phyloP scores from a whole-genome alignment of 2,329 filamentous ascomycete genomes.

The Verticillium nonalfalfae region DNA sequence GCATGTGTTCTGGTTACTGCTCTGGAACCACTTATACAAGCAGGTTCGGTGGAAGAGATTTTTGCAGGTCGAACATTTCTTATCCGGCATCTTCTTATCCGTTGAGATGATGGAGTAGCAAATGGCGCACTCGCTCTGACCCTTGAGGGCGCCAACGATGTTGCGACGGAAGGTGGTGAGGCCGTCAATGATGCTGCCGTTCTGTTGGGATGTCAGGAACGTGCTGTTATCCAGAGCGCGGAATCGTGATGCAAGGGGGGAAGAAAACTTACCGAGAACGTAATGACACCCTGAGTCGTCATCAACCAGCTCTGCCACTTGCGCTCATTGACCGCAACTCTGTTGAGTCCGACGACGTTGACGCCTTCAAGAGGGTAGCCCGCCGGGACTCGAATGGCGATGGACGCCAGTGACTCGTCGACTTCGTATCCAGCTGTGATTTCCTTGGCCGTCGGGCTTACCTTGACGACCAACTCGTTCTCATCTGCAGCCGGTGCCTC shows the following conservation, averaged over 20 bases:
- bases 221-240: neutral
- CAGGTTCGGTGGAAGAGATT: constrained; percentile 88
- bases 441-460: constrained; percentile 66
- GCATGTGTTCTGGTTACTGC: constrained; percentile 84
- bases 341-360: constrained; percentile 67
- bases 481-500: constrained; percentile 43
- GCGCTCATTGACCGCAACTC: constrained; percentile 81
- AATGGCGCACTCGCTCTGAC: constrained; percentile 91
- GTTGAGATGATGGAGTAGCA: constrained; percentile 91
- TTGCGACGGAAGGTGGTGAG: constrained; percentile 81
- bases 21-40: constrained; percentile 96
- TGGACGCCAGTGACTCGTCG: constrained; percentile 78
- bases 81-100: constrained; percentile 86
- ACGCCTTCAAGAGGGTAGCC: constrained; percentile 80
- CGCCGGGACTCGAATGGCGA: constrained; percentile 72
- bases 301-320: constrained; percentile 92
- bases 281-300: constrained; percentile 86
- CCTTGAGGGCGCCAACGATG: constrained; percentile 80
- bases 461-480: constrained; percentile 58
- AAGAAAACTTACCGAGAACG: constrained; percentile 59
- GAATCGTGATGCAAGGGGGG: neutral
- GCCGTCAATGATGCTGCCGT: constrained; percentile 82
- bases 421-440: constrained; percentile 80
- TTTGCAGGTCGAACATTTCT: constrained; percentile 86
- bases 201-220: constrained; percentile 30